Conservation (phyloP, 2,329 filamentous ascomycete species). For the Penicillium sp. region DNA sequence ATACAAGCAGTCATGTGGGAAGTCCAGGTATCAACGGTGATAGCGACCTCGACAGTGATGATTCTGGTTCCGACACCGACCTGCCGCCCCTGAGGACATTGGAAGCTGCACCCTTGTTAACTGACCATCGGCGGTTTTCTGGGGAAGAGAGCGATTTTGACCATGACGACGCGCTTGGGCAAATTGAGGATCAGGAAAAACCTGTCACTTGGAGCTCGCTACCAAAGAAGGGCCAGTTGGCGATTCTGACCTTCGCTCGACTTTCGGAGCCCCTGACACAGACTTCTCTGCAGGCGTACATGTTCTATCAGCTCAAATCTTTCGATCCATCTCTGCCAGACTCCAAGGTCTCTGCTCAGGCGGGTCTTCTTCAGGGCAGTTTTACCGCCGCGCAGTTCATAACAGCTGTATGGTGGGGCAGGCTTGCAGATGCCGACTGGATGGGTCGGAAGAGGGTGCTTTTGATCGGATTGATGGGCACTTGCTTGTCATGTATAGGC, state of each 20-base stretch:
- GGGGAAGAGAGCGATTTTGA: conserved; percentile 19
- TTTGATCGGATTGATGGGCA: conserved; percentile 73
- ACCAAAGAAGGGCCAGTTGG: conserved; percentile 74
- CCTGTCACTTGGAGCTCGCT: conserved; percentile 70
- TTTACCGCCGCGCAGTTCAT: conserved; percentile 82
- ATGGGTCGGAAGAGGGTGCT: conserved; percentile 77
- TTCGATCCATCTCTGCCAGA: conserved; percentile 64
- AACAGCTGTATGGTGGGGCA: conserved; percentile 81
- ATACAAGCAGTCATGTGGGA: not conserved
- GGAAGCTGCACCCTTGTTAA: conserved; percentile 16
- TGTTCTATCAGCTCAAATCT: conserved; percentile 86
- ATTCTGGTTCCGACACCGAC: conserved; percentile 17
- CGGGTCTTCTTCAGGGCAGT: conserved; percentile 73
- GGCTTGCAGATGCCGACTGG: conserved; percentile 64
- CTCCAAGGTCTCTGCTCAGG: conserved; percentile 71
- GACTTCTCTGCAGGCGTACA: conserved; percentile 74
- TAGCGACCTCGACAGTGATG: conserved; percentile 19
- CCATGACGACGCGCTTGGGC: conserved; percentile 8
- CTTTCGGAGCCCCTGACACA: conserved; percentile 81
- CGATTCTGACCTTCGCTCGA: conserved; percentile 75
- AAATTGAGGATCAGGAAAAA: conserved; percentile 32
- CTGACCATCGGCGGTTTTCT: conserved; percentile 14
- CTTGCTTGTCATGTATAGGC: conserved; percentile 63
- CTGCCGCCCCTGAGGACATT: conserved; percentile 9
- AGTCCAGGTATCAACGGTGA: conserved; percentile 9